Evolutionary conservation across 2,329 filamentous ascomycete genomes (phyloP), one percentile per base, ranked within the genome.

Genomic region (Didymella segeticola): DNA sequence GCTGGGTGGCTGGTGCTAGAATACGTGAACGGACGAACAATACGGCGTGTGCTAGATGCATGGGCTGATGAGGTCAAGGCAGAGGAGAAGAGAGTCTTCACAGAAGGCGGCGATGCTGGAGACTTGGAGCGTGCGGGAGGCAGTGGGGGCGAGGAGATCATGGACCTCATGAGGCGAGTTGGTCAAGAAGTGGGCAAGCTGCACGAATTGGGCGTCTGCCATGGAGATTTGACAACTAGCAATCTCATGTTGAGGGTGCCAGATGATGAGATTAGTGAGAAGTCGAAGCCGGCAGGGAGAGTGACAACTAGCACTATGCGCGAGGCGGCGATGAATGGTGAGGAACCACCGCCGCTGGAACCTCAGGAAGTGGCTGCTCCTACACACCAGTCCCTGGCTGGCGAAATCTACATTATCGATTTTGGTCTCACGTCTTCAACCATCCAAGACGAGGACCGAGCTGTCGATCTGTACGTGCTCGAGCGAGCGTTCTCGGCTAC

Each of bases 181-280:
- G 93, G 91, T 1, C 69, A 73, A 5, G 86, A 87, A 2, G 84
- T 96, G 14, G 92, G 89, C 7, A 82, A 75, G 48, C 79, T 99
- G 80, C 95, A 99, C 79, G 83, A 82, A 48, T 82, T 86, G n/a
- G 93, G 93, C 14, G 85, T 98, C 50, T 87, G 96, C 54, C 95
- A 99, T 78, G 95, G 95, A 33, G 95, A 99, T 78, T 77, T 99
- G 77, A 99, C 95, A 56, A 99, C 93, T 60, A 97, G 93, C 77
- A 99, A 99, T 77, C 83, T 99, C 78, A 97, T 99, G 88, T 72
- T 98, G 62, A 60, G 61, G 9, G 23, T 50, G 7, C 45, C 54
- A n/a, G 25, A 37, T 10, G 31, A 31, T 20, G n/a, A 43, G 3
- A 15, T 25, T 20, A 27, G 42, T 3, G 45, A 41, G 34, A 26